Percentiles rank a stretch among this genome's conserved stretches.
phyloP scores from a whole-genome alignment of 108 stramenopile genomes.

The Pelagomonas calceolata region DNA sequence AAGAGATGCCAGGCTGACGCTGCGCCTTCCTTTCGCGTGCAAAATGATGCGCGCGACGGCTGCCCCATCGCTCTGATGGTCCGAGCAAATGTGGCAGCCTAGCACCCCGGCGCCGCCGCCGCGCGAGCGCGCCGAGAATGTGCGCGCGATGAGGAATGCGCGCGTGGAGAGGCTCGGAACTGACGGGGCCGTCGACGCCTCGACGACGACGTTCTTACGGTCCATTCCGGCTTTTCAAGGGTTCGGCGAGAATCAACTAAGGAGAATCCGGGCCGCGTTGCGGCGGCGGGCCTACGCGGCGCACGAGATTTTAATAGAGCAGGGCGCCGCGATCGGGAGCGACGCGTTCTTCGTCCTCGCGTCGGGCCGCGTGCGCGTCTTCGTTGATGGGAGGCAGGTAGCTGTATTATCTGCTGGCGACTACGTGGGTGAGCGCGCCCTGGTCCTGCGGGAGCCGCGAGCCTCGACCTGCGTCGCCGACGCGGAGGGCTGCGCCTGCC shows the following conservation, averaged over 20 bases:
- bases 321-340: constrained; percentile 16
- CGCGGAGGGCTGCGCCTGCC: neutral
- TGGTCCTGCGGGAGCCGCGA: constrained; percentile 33
- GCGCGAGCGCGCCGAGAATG: too few relatives aligned
- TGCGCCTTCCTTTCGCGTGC: too few relatives aligned
- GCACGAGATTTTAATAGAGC: constrained; percentile 16
- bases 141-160: too few relatives aligned
- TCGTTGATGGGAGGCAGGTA: constrained; percentile 2
- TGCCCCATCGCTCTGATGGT: too few relatives aligned
- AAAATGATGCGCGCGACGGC: too few relatives aligned
- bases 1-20: too few relatives aligned
- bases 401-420: constrained; percentile 19
- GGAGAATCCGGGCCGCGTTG: neutral
- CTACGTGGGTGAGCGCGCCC: constrained; percentile 46
- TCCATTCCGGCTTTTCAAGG: constrained; percentile 22
- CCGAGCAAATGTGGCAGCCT: too few relatives aligned
- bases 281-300: neutral
- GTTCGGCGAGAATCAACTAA: constrained; percentile 20
- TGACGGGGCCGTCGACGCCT: neutral
- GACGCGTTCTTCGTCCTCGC: constrained; percentile 16
- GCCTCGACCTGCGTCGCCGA: constrained; percentile 15
- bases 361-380: constrained; percentile 19
- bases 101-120: too few relatives aligned
- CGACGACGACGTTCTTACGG: constrained; percentile 11
- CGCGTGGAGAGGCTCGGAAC: too few relatives aligned